A percentile compares a stretch with the other conserved stretches of the same genome.
phyloP scores from a whole-genome alignment of 2,329 filamentous ascomycete species.

The Pseudocercospora fijiensis region DNA sequence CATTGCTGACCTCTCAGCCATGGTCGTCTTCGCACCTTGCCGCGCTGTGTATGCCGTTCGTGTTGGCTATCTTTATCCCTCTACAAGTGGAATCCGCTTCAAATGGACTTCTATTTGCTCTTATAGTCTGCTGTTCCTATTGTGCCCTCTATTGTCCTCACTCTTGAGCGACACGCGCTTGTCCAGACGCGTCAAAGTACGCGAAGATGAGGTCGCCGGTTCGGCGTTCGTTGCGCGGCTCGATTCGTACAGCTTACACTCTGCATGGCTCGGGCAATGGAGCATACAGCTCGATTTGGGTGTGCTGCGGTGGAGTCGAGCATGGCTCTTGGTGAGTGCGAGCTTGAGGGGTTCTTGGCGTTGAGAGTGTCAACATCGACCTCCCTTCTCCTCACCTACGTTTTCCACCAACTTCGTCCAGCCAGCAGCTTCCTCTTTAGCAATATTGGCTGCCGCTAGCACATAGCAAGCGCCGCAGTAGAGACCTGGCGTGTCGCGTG shows the following conservation, averaged over 20 bases:
- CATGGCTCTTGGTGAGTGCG: neutral
- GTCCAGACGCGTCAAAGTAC: neutral
- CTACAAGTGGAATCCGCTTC: no score
- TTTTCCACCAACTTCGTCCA: neutral
- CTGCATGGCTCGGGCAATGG: neutral
- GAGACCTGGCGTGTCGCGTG: neutral
- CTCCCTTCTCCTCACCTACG: neutral
- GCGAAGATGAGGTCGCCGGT: neutral
- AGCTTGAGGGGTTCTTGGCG: neutral
- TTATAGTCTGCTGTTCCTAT: neutral
- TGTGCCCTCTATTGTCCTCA: neutral
- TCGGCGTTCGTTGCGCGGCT: slow-evolving; percentile 5
- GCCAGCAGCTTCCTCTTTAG: neutral
- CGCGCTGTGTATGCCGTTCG: neutral
- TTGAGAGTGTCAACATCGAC: neutral
- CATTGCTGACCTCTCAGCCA: neutral
- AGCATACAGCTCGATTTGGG: neutral
- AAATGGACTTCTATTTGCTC: no score
- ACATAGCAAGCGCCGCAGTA: neutral
- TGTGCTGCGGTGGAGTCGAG: neutral
- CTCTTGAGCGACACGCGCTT: neutral
- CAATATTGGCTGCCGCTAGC: neutral
- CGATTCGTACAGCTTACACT: neutral
- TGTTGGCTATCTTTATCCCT: no score
- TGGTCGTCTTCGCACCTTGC: neutral